Conservation (phyloP, 1,284 basidiomycete species). For the Laetiporus sulphureus region DNA sequence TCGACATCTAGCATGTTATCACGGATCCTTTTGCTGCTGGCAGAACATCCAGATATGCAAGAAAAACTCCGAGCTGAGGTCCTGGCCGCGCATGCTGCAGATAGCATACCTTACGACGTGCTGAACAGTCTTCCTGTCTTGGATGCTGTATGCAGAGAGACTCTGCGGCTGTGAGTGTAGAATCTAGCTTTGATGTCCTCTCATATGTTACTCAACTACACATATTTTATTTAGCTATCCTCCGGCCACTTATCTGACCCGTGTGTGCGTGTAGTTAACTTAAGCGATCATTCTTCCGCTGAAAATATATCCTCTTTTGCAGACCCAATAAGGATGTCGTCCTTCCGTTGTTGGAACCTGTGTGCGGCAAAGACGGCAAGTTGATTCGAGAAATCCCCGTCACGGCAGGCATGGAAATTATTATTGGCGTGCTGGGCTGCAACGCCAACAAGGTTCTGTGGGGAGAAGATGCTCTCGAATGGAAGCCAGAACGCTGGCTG, state of each 20-base stretch:
- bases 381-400: slow-evolving; percentile 31
- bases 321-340: slow-evolving; percentile 10
- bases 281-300: neutral
- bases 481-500: slow-evolving; percentile 23
- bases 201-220: slow-evolving; percentile 4
- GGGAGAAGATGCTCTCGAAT: slow-evolving; percentile 20
- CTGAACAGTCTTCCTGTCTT: slow-evolving; percentile 13
- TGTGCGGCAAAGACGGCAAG: slow-evolving; percentile 20
- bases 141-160: slow-evolving; percentile 14
- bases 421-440: slow-evolving; percentile 15
- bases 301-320: neutral
- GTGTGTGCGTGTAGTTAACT: slow-evolving; percentile 3
- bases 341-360: slow-evolving; percentile 17
- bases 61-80: slow-evolving; percentile 7
- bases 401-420: slow-evolving; percentile 30
- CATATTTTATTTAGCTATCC: neutral
- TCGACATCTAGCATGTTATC: slow-evolving; percentile 3
- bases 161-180: slow-evolving; percentile 13
- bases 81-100: slow-evolving; percentile 1
- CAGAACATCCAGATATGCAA: slow-evolving; percentile 5
- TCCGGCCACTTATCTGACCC: neutral
- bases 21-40: neutral
- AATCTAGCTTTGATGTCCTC: slow-evolving; percentile 5
- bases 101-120: slow-evolving; percentile 10
- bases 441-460: slow-evolving; percentile 20